Base-by-base conservation (phyloP, 352 stramenopile species). In the Phytophthora pluvialis region DNA sequence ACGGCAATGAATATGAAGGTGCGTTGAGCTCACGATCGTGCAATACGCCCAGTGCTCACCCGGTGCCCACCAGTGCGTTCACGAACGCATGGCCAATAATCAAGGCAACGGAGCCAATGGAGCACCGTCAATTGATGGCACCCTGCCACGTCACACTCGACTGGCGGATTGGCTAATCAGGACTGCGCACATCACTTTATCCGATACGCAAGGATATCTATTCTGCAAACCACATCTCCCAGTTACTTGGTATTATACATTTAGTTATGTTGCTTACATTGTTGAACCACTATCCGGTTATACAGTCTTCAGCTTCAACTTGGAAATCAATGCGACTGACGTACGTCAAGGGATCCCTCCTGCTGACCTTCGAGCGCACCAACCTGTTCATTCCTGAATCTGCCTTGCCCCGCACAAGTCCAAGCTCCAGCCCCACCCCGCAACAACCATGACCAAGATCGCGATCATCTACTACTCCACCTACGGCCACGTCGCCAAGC, bases 381-480 rank as follows among this genome's bases (percentile, higher is more conserved):
- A 33, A 44, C 29, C 33, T 50, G 13, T 12, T 67, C 57, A 67
- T 60, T 68, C 50, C 47, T 64, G 32, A 64, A 68, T 72, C 33
- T 63, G 11, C 64, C 11, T 49, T 61, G n/a, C 16, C 38, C 13
- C 13, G 31, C 44, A 61, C 63, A 66, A 66, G 50, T 36, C 9
- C 38, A 38, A 45, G 11, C 25, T 25, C 51, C 28, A 61, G 15
- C 32, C 10, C 29, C 38, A 43, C 25, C 21, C 21, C 21, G 2
- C 46, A 39, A 28, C 12, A 29, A 65, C 38, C 57, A 72, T 72
- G 64, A 29, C 57, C 49, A 72, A 67, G 49, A 67, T 72, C 57
- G 64, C 64, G 43, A 67, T 72, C 44, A 50, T 72, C 50, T 72
- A 72, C 50, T 72, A 72, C 64, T 72, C 64, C 57, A 72, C 64